phyloP scores from a whole-genome alignment of 2,329 filamentous ascomycete genomes.

The Dissoconium aciculare region DNA sequence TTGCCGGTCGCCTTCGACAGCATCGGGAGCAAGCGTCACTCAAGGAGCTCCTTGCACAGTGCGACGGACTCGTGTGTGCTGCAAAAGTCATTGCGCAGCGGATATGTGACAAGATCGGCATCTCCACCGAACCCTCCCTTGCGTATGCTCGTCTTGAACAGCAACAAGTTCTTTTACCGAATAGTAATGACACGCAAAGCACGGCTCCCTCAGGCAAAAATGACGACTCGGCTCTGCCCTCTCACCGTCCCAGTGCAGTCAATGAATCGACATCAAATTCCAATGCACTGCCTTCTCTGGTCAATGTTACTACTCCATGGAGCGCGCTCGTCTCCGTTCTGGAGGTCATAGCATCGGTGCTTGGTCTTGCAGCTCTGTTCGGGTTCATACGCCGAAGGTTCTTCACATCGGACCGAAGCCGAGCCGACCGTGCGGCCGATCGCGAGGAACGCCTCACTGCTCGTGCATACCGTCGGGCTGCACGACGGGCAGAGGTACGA shows the following conservation, averaged over 20 bases:
- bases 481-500: conserved; percentile 36
- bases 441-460: conserved; percentile 40
- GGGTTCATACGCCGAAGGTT: conserved; percentile 31
- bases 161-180: not conserved
- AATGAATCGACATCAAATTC: too few species aligned
- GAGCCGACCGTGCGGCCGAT: conserved; percentile 38
- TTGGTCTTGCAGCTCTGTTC: conserved; percentile 32
- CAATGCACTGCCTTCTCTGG: not conserved
- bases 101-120: conserved; percentile 20
- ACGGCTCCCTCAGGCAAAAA: too few species aligned
- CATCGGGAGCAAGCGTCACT: conserved; percentile 27
- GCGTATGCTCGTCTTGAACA: conserved; percentile 9
- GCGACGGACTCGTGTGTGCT: conserved; percentile 30
- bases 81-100: conserved; percentile 24
- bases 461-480: conserved; percentile 38
- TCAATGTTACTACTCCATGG: conserved; percentile 8
- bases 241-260: not conserved
- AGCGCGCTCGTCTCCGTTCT: conserved; percentile 27
- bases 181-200: too few species aligned
- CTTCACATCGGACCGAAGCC: conserved; percentile 35
- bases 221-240: too few species aligned
- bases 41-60: conserved; percentile 27
- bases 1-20: conserved; percentile 26
- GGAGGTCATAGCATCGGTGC: conserved; percentile 29
- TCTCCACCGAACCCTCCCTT: conserved; percentile 11